Conservation (phyloP, 495 filamentous ascomycete species). For the Aspergillus bertholletiae region DNA sequence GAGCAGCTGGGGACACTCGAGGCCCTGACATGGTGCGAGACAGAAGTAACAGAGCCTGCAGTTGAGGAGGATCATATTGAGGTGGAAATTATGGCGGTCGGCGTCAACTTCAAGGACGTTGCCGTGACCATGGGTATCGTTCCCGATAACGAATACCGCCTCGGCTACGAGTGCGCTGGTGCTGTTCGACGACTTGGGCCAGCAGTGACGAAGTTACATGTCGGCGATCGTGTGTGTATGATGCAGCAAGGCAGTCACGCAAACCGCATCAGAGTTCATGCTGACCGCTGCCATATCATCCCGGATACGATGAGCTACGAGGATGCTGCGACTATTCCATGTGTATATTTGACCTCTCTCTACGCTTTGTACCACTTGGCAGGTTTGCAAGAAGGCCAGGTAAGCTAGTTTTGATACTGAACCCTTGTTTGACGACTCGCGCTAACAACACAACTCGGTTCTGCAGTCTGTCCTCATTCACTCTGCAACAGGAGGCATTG, state of each 20-base stretch:
- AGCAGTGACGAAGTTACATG: conserved; percentile 23
- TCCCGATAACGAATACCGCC: neutral
- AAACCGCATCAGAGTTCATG: neutral
- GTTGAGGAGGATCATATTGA: conserved; percentile 24
- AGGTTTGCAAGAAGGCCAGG: too few species aligned
- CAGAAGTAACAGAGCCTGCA: neutral
- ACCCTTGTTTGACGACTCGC: too few species aligned
- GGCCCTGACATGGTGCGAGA: neutral
- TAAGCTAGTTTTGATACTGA: too few species aligned
- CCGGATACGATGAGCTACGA: conserved; percentile 17
- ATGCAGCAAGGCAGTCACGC: neutral
- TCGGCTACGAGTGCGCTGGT: conserved; percentile 10
- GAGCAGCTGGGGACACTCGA: neutral
- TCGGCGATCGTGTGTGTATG: conserved; percentile 33
- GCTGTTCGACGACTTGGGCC: conserved; percentile 35
- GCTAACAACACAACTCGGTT: too few species aligned
- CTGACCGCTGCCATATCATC: conserved; percentile 11
- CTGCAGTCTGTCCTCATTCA: too few species aligned
- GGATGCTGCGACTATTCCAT: too few species aligned
- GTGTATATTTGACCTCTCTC: too few species aligned
- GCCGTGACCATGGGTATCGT: conserved; percentile 26
- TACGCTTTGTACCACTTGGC: too few species aligned
- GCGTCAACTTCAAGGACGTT: conserved; percentile 39
- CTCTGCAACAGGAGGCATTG: too few species aligned
- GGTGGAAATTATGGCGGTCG: conserved; percentile 32